phyloP scores from a whole-genome alignment of 352 stramenopile genomes.

The Phytophthora pinifolia region DNA sequence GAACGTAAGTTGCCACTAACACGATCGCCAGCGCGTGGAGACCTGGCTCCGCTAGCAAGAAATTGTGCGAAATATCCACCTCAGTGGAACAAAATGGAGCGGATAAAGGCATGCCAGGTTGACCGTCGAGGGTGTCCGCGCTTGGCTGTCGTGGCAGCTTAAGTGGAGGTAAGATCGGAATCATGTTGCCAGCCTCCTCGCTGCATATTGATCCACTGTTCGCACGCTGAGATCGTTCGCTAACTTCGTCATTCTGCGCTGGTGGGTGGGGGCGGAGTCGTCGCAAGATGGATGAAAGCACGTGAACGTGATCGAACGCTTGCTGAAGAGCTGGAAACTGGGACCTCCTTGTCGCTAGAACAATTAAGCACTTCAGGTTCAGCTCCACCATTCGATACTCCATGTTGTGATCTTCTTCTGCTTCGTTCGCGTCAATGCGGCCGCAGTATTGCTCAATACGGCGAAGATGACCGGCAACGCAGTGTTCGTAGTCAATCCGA shows the following conservation, averaged over 20 bases:
- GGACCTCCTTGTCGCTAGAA: conserved; percentile 34
- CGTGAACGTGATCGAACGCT: conserved; percentile 23
- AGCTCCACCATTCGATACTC: conserved; percentile 28
- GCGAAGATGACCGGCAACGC: conserved; percentile 34
- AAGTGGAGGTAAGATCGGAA: conserved; percentile 17
- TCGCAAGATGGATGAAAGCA: conserved; percentile 26
- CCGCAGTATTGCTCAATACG: conserved; percentile 28
- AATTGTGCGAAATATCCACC: conserved; percentile 3
- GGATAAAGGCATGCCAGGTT: conserved; percentile 6
- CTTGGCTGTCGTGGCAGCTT: conserved; percentile 13
- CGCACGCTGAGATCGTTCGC: not conserved
- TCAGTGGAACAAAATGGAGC: not conserved
- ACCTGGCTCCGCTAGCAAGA: conserved; percentile 16
- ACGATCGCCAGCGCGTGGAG: conserved; percentile 35
- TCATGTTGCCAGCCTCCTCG: not conserved
- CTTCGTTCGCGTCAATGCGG: conserved; percentile 21
- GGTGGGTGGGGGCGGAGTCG: conserved; percentile 8
- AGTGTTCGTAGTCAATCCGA: conserved; percentile 26
- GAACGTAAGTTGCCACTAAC: conserved; percentile 30
- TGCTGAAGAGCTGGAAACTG: conserved; percentile 28
- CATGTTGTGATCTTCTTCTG: conserved; percentile 19
- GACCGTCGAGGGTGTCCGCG: not conserved
- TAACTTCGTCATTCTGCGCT: not conserved
- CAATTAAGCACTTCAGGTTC: conserved; percentile 41
- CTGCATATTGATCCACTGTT: not conserved